phyloP scores from a whole-genome alignment of 495 filamentous ascomycete genomes.

The Hypoxylon perforatum region DNA sequence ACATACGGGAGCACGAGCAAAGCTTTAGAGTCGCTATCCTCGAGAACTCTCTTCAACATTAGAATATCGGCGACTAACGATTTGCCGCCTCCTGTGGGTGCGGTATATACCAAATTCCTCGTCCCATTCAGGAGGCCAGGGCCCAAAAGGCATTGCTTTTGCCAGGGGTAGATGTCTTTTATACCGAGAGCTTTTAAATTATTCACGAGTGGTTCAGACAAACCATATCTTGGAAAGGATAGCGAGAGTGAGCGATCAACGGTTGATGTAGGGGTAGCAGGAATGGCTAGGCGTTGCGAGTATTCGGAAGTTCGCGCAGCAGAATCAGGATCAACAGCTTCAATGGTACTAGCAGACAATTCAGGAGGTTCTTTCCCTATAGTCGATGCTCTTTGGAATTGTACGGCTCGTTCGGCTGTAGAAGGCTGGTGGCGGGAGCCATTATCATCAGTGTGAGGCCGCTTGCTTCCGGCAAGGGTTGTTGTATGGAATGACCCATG shows the following conservation, averaged over 20 bases:
- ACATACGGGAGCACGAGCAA: conserved; percentile 85
- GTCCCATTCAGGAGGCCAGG: conserved; percentile 73
- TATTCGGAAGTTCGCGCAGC: conserved; percentile 52
- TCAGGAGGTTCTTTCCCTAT: conserved; percentile 33
- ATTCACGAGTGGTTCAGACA: conserved; percentile 68
- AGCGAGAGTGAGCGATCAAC: conserved; percentile 71
- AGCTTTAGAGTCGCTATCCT: conserved; percentile 73
- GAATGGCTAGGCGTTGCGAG: conserved; percentile 55
- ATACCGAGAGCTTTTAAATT: conserved; percentile 76
- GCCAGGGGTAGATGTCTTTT: conserved; percentile 81
- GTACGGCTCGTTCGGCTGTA: conserved; percentile 30
- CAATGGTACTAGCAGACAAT: conserved; percentile 52
- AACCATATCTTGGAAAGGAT: conserved; percentile 71
- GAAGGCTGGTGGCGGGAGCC: conserved; percentile 20
- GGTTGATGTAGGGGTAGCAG: conserved; percentile 61
- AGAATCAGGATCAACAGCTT: conserved; percentile 14
- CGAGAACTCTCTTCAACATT: conserved; percentile 77
- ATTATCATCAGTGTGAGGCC: conserved; percentile 21
- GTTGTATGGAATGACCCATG: conserved; percentile 35
- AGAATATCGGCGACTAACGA: conserved; percentile 80
- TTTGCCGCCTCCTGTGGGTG: conserved; percentile 87
- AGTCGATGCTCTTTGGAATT: conserved; percentile 37
- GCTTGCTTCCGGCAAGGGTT: conserved; percentile 38
- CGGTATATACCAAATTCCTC: conserved; percentile 81
- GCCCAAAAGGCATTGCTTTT: conserved; percentile 79